Base-by-base conservation (phyloP, 2,329 filamentous ascomycete genomes). In the Paecilomyces niveus region DNA sequence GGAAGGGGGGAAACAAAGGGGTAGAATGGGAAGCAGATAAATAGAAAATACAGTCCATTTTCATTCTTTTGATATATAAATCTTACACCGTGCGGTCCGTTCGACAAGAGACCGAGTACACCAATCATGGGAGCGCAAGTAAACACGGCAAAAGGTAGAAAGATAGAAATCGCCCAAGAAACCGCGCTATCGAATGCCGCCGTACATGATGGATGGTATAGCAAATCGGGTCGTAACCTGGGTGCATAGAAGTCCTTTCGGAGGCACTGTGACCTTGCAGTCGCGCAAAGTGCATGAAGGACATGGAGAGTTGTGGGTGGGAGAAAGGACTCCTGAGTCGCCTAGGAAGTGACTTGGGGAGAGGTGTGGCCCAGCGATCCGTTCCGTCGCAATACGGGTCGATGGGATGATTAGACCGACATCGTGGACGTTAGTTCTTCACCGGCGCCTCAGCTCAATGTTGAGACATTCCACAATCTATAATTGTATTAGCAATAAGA, bases 401-500 rank as follows among this genome's bases (percentile, higher is more conserved):
- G 56, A 52, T 58, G 45, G 18, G 39, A 33, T 57, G 21, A 15
- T 45, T 24, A 32, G 45, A 24, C 11, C 11, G 54, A 52, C 59
- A 59, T 62, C 62, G 56, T 63, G 45, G 62, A 45, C 26, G 45
- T 11, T 18, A 54, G 32, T 13, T n/a, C 24, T 56, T 69, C 59
- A 71, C 63, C 67, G 66, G 53, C 67, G 71, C 57, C 69, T 68
- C 56, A 74, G 70, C 61, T 76, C 73, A 50, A 64, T 67, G 54
- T 64, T 67, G 8, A 76, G 65, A 59, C 73, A 76, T 13, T 74
- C 71, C 57, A 74, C 63, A 32, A 73, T 67, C 74, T 76, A 61
- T 10, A 51, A 24, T 33, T 29, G 3, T 15, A 33, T 70, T 59
- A 70, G 66, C 24, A 31, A 57, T 9, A 26, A 35, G 22, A 29